phyloP scores from a whole-genome alignment of 2,329 filamentous ascomycete species.

The Xylariaceae sp. region DNA sequence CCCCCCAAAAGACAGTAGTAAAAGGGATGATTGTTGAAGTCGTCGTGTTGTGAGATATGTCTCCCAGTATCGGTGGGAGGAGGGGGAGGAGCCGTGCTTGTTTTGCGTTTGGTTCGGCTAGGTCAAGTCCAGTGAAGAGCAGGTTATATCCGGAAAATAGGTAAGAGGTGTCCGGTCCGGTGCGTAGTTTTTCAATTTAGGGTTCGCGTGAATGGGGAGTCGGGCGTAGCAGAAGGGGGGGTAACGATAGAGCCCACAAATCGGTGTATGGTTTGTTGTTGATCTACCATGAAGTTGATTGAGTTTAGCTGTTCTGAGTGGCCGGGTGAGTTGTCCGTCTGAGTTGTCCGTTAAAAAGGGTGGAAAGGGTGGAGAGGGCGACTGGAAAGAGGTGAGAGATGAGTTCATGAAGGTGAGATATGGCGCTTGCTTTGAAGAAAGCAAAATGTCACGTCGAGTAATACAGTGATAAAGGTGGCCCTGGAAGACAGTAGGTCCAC shows the following conservation, averaged over 20 bases:
- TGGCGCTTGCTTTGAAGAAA: neutral
- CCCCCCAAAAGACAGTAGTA: neutral
- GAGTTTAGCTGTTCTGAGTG: neutral
- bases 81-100: neutral
- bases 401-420: slow-evolving; percentile 9
- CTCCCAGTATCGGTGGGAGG: neutral
- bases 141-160: neutral
- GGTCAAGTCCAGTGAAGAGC: neutral
- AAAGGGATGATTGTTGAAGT: slow-evolving; percentile 7
- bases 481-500: neutral
- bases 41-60: neutral
- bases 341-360: neutral
- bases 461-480: neutral
- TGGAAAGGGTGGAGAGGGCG: neutral
- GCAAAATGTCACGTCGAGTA: neutral
- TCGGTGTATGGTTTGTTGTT: slow-evolving; percentile 9
- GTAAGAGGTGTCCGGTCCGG: neutral
- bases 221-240: slow-evolving; percentile 5
- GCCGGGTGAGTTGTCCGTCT: neutral
- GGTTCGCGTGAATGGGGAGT: neutral
- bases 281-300: slow-evolving; percentile 1
- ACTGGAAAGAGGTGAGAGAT: neutral
- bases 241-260: slow-evolving; percentile 2
- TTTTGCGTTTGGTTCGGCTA: neutral
- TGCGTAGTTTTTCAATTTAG: slow-evolving; percentile 1